phyloP scores from a whole-genome alignment of 306 rosid genomes.

The Inga oerstediana region DNA sequence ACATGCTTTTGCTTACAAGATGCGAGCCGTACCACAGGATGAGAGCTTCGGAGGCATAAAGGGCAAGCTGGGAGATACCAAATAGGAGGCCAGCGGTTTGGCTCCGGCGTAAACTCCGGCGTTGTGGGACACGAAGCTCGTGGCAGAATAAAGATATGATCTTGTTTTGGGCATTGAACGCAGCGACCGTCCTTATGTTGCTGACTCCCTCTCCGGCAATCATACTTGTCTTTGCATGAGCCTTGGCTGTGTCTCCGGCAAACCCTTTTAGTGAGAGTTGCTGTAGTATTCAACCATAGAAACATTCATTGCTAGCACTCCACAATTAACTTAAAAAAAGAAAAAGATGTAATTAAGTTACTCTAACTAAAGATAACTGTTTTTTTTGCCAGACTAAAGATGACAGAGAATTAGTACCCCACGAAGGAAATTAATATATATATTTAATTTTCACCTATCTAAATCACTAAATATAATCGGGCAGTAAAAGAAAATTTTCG shows the following conservation, averaged over 20 bases:
- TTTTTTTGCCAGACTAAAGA: too few species aligned
- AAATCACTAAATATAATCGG: not conserved
- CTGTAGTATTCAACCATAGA: conserved; percentile 48
- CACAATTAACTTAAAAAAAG: not conserved
- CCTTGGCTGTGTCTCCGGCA: conserved; percentile 99
- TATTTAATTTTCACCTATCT: not conserved
- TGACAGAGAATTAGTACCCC: not conserved
- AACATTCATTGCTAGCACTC: conserved; percentile 32
- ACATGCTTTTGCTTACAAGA: conserved; percentile 77
- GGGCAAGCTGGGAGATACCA: conserved; percentile 90
- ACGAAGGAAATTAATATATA: not conserved
- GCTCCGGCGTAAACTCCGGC: conserved; percentile 85
- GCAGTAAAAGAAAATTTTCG: not conserved
- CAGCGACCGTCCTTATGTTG: conserved; percentile 96
- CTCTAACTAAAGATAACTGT: not conserved
- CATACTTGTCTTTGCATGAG: conserved; percentile 99
- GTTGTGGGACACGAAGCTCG: conserved; percentile 77
- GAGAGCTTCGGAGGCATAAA: conserved; percentile 90
- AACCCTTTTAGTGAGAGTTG: conserved; percentile 98
- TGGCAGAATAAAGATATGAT: conserved; percentile 72
- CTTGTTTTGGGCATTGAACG: conserved; percentile 93
- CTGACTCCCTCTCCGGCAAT: conserved; percentile 99
- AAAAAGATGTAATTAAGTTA: not conserved
- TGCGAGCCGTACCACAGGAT: conserved; percentile 94
- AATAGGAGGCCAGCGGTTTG: conserved; percentile 75